Conservation (phyloP, 495 filamentous ascomycete species). For the Cairneyella variabilis region DNA sequence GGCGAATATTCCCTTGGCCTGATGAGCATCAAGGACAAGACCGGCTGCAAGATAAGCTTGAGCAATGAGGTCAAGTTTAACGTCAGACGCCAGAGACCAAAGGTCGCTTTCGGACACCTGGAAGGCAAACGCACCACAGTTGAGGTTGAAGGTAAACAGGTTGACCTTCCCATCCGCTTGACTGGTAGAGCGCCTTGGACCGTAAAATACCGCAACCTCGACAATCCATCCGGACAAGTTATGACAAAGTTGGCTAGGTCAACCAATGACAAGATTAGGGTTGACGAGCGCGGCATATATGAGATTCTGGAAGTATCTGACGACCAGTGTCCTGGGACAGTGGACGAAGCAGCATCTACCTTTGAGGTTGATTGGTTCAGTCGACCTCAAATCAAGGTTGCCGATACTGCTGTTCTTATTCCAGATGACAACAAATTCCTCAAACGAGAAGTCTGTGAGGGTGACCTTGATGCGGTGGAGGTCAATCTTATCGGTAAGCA, state of each 20-base stretch:
- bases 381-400: conserved; percentile 66
- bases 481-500: conserved; percentile 66
- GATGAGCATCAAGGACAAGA: conserved; percentile 78
- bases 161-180: conserved; percentile 76
- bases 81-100: conserved; percentile 81
- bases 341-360: conserved; percentile 64
- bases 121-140: conserved; percentile 69
- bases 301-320: conserved; percentile 74
- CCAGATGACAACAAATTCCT: conserved; percentile 47
- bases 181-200: conserved; percentile 81
- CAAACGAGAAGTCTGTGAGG: conserved; percentile 86
- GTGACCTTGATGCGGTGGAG: conserved; percentile 85
- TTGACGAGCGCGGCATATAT: conserved; percentile 66
- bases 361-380: conserved; percentile 85
- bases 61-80: conserved; percentile 78
- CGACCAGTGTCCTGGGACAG: conserved; percentile 69
- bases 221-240: conserved; percentile 38
- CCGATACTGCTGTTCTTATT: conserved; percentile 56
- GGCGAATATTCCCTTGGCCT: conserved; percentile 85
- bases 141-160: conserved; percentile 68
- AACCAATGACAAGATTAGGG: conserved; percentile 67
- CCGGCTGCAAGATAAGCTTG: conserved; percentile 77
- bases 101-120: conserved; percentile 75
- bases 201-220: conserved; percentile 65
- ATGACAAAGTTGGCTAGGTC: conserved; percentile 31